Evolutionary conservation across 257 asterid species (phyloP), one percentile per base, ranked within the genome.

Genomic region (Capsicum baccatum): DNA sequence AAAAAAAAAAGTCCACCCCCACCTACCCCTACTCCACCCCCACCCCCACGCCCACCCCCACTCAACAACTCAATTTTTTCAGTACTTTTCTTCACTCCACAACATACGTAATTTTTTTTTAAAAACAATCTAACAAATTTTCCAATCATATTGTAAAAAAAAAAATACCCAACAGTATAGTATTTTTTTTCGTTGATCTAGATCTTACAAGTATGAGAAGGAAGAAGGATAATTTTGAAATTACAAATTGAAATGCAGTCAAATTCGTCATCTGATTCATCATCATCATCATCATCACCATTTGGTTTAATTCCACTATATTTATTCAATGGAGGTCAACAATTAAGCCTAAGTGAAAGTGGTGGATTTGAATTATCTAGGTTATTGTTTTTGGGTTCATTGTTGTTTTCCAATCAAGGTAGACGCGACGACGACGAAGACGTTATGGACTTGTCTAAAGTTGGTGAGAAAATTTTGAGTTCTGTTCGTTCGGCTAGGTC

Each of bases 401-500:
- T 97, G 91, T 97, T 97, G 87, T 94, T 97, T 88, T 92, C 96
- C 86, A 91, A 89, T 87, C 91, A 89, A 56, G 94, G 93, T 86
- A 94, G 44, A 39, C 0, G 92, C 87, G 95, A 94, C 84, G 91
- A 89, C 85, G 94, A 39, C 44, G 44, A 26, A 26, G 33, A 26
- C 33, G 44, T 39, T 84, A 97, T 97, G 99, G 99, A 97, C 92
- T 90, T 95, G 87, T 95, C 99, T 73, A 94, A 94, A 88, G 99
- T 97, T 84, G 99, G 99, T 78, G 99, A 97, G 92, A 97, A 95
- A 95, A 88, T 97, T 84, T 86, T 97, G 89, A 97, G 99, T 91
- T 95, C 99, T 71, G 99, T 95, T 85, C 99, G 99, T 86, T 95
- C 98, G 4, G 99, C 99, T 6, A 95, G 99, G 87, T 94, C 99